Evolutionary conservation across 257 asterid species (phyloP).

Genomic region (Lavandula angustifolia): DNA sequence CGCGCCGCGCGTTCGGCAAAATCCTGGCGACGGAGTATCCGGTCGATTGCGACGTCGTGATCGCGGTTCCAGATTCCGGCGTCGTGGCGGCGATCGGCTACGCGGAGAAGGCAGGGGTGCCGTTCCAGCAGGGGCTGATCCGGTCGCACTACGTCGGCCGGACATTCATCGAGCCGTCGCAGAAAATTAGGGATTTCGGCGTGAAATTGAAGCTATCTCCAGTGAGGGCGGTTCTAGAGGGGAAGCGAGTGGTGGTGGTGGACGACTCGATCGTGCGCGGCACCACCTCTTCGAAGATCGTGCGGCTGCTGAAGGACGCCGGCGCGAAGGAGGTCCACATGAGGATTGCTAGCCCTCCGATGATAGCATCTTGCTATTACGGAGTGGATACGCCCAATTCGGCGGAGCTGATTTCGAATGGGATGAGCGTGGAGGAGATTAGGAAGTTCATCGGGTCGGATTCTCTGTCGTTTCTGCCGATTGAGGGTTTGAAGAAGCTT

Average conservation of each 20-base stretch:
- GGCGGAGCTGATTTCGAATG: constrained; percentile 74
- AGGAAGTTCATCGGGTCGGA: constrained; percentile 80
- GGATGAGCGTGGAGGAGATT: constrained; percentile 75
- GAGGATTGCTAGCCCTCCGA: constrained; percentile 95
- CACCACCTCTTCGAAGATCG: constrained; percentile 87
- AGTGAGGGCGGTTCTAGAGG: constrained; percentile 81
- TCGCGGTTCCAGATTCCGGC: constrained; percentile 93
- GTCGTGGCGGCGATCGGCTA: constrained; percentile 93
- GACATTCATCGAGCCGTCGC: constrained; percentile 94
- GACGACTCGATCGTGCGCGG: constrained; percentile 97
- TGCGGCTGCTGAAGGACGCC: constrained; percentile 76
- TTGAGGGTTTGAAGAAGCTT: constrained; percentile 52
- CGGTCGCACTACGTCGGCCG: constrained; percentile 93
- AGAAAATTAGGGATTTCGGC: constrained; percentile 88
- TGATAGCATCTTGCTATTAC: constrained; percentile 78
- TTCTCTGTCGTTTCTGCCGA: constrained; percentile 69
- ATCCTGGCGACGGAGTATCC: constrained; percentile 75
- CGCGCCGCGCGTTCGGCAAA: constrained; percentile 67
- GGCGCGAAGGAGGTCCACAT: constrained; percentile 95
- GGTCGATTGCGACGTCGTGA: constrained; percentile 90
- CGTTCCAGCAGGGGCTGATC: constrained; percentile 86
- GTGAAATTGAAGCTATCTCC: constrained; percentile 88
- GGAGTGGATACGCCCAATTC: constrained; percentile 89
- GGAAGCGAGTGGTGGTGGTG: constrained; percentile 95
- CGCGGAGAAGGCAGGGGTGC: constrained; percentile 84